Conservation (phyloP, 1,284 basidiomycete species). For the Cryptococcus maquisensis region DNA sequence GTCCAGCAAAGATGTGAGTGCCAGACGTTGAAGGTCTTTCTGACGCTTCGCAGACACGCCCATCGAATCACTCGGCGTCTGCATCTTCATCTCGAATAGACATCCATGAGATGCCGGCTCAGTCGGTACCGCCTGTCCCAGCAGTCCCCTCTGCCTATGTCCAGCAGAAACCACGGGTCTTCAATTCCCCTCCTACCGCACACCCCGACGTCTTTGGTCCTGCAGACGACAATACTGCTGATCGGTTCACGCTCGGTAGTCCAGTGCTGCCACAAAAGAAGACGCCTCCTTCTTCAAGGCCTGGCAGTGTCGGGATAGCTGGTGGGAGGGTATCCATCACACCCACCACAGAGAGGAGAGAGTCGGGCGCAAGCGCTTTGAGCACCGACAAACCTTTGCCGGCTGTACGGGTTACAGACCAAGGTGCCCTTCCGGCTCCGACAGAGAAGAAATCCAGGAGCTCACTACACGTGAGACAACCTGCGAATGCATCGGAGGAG, state of each 20-base stretch:
- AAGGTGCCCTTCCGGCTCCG: neutral
- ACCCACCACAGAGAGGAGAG: conserved; percentile 2
- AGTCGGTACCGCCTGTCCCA: conserved; percentile 10
- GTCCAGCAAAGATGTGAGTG: conserved; percentile 8
- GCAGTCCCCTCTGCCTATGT: conserved; percentile 14
- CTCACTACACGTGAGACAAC: conserved; percentile 25
- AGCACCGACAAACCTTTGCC: conserved; percentile 15
- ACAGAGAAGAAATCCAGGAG: conserved; percentile 4
- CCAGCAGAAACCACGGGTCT: conserved; percentile 2
- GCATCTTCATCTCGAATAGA: conserved; percentile 7
- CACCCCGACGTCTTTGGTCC: conserved; percentile 11
- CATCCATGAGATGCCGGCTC: neutral
- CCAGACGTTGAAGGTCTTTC: neutral
- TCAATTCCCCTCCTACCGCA: conserved; percentile 1
- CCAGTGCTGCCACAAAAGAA: too few species aligned
- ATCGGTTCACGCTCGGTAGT: too few species aligned
- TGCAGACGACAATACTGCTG: neutral
- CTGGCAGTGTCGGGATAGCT: too few species aligned
- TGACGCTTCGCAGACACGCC: neutral
- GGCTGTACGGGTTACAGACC: conserved; percentile 1
- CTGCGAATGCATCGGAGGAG: conserved; percentile 15
- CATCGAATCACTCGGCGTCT: conserved; percentile 7
- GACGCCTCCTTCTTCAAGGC: too few species aligned
- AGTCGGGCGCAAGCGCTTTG: conserved; percentile 3
- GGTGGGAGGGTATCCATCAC: neutral